These are phyloP conservation scores for Saksenaea oblongispora DNA, from an alignment of 371 early-diverging fungal genomes.

Conservation along the genomic window DNA sequence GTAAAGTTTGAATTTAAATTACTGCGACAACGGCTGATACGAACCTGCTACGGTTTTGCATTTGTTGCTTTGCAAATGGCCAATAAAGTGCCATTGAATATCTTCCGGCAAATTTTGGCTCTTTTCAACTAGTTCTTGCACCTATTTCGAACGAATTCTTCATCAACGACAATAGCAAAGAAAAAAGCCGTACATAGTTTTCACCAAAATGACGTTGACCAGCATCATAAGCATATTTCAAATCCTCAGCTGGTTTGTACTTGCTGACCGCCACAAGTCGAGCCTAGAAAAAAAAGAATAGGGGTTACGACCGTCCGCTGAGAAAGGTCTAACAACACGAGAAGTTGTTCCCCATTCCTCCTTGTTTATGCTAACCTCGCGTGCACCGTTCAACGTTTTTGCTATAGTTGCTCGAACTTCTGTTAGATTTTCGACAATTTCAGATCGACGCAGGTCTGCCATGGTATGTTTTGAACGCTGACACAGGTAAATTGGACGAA, in stretches of 20 bases:
- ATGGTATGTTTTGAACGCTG: slow-evolving; percentile 18
- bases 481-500: slow-evolving; percentile 3
- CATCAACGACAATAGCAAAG: slow-evolving; percentile 31
- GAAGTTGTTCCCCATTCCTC: background rate
- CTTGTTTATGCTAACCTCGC: background rate
- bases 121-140: slow-evolving; percentile 94
- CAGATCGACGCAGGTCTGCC: slow-evolving; percentile 16
- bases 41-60: slow-evolving; percentile 79
- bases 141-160: slow-evolving; percentile 63
- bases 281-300: slow-evolving; percentile 21
- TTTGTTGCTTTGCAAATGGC: slow-evolving; percentile 94
- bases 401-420: slow-evolving; percentile 19
- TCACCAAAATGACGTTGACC: slow-evolving; percentile 97
- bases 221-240: slow-evolving; percentile 71
- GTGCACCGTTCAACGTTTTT: background rate
- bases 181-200: slow-evolving; percentile 74
- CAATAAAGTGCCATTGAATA: slow-evolving; percentile 97
- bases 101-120: slow-evolving; percentile 69
- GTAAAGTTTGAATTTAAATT: background rate
- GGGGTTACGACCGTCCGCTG: background rate
- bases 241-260: slow-evolving; percentile 82
- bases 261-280: slow-evolving; percentile 93
- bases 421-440: slow-evolving; percentile 21
- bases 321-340: background rate
- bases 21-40: background rate